Evolutionary conservation across 2,329 filamentous ascomycete genomes (phyloP), one percentile per base, ranked within the genome.

Genomic region (Sporothrix schenckii): DNA sequence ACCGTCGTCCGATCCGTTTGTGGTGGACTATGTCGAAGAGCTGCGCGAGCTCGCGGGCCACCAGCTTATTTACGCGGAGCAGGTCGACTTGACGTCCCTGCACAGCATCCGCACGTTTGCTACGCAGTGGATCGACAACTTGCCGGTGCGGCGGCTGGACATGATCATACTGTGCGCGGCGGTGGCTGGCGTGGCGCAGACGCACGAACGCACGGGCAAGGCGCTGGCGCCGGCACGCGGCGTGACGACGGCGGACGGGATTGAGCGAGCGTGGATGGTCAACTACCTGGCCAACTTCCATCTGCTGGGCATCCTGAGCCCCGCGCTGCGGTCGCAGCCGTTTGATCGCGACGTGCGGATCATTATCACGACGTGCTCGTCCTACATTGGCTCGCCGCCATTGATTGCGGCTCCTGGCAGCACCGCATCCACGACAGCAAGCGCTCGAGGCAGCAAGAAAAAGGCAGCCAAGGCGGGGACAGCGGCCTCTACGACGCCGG

Each of bases 251-350:
- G 81, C 84, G 6, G 93, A 97, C 77, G 93, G 93, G 0, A 82
- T 98, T 16, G 94, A 98, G 78, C 86, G 90, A 74, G 94, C 91
- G 72, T 98, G 94, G 94, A 93, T 93, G 81, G 85, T 98, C 75
- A 99, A 99, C 78, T 99, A 93, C 79, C 86, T 99, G 52, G 91
- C 93, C 73, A 98, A 97, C 79, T 98, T 97, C 81, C 96, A 99
- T 77, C 85, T 99, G 3, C 85, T 99, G 58, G 92, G 92, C 74
- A 96, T 99, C 41, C 84, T 99, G 49, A 95, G 91, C 75, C 95
- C 95, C 0, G 94, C 95, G 0, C 85, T 99, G 72, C 88, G 93
- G 74, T 93, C 92, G 1, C 95, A 99, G 80, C 95, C 95, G 1
- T 89, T 96, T 69, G 95, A 99, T 79, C 88, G 95, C 76, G 95